Percentiles rank a stretch among this genome's conserved stretches.
phyloP scores from a whole-genome alignment of 1,139 yeast species.

The Magnusiomyces starmeri region DNA sequence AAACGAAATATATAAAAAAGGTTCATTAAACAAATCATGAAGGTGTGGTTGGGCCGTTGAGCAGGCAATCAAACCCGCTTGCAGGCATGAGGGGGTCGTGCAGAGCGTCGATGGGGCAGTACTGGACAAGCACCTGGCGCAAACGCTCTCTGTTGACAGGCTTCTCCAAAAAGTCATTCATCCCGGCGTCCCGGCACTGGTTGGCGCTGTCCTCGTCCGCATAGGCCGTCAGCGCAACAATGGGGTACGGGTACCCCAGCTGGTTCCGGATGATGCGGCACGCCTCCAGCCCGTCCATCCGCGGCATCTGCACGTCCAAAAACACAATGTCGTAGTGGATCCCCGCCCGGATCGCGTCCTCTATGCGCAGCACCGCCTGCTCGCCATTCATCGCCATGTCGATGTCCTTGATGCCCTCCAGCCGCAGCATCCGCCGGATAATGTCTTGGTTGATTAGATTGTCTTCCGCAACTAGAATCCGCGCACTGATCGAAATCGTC shows the following conservation, averaged over 20 bases:
- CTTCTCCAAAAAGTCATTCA: conserved; percentile 81
- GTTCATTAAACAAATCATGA: not conserved
- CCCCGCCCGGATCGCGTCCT: conserved; percentile 40
- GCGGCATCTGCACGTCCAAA: conserved; percentile 98
- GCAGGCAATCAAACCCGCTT: not conserved
- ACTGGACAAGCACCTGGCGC: conserved; percentile 40
- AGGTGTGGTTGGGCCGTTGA: not conserved
- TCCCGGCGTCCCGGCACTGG: conserved; percentile 73
- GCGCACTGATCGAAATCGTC: conserved; percentile 1
- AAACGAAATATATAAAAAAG: not conserved
- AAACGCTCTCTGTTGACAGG: conserved; percentile 73
- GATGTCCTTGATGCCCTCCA: conserved; percentile 68
- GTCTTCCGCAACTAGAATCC: conserved; percentile 88
- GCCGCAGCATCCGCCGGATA: conserved; percentile 69
- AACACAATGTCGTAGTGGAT: conserved; percentile 60
- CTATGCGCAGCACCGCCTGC: conserved; percentile 65
- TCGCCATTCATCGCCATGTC: conserved; percentile 85
- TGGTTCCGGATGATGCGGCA: conserved; percentile 65
- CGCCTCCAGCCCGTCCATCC: conserved; percentile 77
- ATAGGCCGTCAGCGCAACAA: conserved; percentile 89
- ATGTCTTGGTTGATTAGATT: conserved; percentile 89
- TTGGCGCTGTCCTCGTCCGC: conserved; percentile 68
- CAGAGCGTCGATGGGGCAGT: conserved; percentile 24
- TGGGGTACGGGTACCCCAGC: conserved; percentile 60
- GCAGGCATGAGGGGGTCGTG: not conserved